phyloP scores from a whole-genome alignment of 768 basidiomycete species.

The Rhodotorula paludigena region DNA sequence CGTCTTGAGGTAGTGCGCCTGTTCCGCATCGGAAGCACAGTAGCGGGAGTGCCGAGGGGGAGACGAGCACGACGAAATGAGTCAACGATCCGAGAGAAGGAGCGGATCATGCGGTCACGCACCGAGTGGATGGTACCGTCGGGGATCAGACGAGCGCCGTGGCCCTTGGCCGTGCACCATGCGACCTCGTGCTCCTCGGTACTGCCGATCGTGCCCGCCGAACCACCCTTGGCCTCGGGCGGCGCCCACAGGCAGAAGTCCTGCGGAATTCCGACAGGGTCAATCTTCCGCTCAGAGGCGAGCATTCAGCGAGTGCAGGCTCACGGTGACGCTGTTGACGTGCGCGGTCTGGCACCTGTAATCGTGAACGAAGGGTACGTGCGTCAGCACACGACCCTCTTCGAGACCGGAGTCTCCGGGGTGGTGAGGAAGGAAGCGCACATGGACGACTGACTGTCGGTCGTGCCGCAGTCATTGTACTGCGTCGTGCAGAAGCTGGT shows the following conservation, averaged over 20 bases:
- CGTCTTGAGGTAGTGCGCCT: constrained; percentile 63
- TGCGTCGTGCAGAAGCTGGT: neutral
- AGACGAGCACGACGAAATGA: no score
- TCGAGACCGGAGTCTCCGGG: neutral
- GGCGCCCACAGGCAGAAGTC: constrained; percentile 36
- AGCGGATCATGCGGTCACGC: no score
- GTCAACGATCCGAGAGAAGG: no score
- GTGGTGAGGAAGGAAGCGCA: constrained; percentile 50
- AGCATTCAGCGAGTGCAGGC: neutral
- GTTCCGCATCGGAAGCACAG: constrained; percentile 48
- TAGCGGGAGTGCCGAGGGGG: constrained; percentile 47
- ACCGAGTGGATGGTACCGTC: constrained; percentile 34
- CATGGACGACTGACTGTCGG: constrained; percentile 55
- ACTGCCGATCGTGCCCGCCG: constrained; percentile 47
- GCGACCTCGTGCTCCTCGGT: constrained; percentile 48
- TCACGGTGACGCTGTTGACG: constrained; percentile 31
- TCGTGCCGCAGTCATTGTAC: constrained; percentile 55
- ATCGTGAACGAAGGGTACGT: neutral
- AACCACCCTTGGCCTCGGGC: constrained; percentile 3
- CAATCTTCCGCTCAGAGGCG: neutral
- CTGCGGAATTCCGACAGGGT: neutral
- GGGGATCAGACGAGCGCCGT: constrained; percentile 41
- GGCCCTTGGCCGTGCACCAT: constrained; percentile 46
- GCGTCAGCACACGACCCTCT: no score
- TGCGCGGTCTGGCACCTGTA: constrained; percentile 30